Base-by-base conservation (phyloP, 164 flowering plant genomes). In the Annona cherimola region DNA sequence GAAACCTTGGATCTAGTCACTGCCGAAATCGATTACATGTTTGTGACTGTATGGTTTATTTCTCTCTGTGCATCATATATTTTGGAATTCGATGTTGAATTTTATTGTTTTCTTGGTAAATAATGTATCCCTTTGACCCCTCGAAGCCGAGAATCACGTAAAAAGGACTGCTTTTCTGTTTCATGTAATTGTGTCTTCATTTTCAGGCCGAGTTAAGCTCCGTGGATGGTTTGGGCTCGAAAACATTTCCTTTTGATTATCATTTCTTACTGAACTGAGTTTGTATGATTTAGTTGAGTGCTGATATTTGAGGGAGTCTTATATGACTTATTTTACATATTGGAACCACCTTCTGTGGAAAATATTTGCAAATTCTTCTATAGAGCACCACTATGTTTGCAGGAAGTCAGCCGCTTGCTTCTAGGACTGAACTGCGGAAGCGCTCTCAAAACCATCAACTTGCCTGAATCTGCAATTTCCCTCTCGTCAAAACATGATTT, bases 341-440 rank as follows among this genome's bases (percentile, higher is more conserved):
- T 50, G 4, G 9, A 50, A 50, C 9, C 57, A 6, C 57, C 57
- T 50, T 50, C 14, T 8, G 57, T 11, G 57, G 57, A 16, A 50
- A 6, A 50, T 50, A 2, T 50, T 16, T 50, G 57, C 19, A 35
- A 63, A 65, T 18, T 43, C 44, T 69, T 18, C 9, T 61, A 18
- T 18, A 46, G 44, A 26, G 16, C 57, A 50, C 14, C 67, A 64
- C 45, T 64, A 35, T 76, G 35, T 67, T 72, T 79, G 45, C 87
- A 93, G 98, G 99, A 93, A 84, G 98, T 89, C 14, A 88, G 84
- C 79, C 87, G 96, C 11, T 64, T 93, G 83, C 89, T 95, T 77
- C 69, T 84, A 55, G 97, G 99, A 11, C 76, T 89, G 61, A 95
- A 93, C 69, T 87, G 97, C 76, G 99, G 94, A 71, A 89, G 68